Conservation (phyloP, 2,329 filamentous ascomycete genomes). For the Sporothrix curviconia region DNA sequence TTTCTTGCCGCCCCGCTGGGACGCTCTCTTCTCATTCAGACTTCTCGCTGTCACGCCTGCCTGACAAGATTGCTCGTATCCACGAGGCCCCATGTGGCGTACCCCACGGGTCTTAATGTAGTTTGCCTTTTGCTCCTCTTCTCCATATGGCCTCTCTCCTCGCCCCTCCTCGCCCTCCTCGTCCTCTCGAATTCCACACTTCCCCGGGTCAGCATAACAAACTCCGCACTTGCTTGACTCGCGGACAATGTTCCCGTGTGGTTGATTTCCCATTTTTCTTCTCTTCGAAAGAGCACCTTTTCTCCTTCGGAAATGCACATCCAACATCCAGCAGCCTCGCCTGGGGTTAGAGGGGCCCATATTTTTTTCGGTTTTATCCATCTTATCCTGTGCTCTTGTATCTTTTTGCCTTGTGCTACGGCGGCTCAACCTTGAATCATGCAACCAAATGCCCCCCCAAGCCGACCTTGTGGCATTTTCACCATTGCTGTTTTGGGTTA, state of each 20-base stretch:
- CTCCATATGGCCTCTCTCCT: not conserved
- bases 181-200: not conserved
- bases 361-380: not conserved
- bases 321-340: no score
- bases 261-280: not conserved
- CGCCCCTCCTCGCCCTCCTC: not conserved
- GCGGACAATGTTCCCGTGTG: constrained; percentile 5
- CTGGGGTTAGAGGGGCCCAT: not conserved
- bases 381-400: not conserved
- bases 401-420: not conserved
- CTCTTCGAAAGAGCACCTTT: not conserved
- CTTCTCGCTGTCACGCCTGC: not conserved
- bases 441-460: not conserved
- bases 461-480: not conserved
- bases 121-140: not conserved
- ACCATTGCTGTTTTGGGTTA: not conserved
- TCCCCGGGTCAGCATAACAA: constrained; percentile 2
- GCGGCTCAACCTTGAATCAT: constrained; percentile 4
- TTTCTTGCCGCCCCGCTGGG: no score
- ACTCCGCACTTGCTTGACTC: not conserved
- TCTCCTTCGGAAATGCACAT: constrained; percentile 14
- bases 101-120: constrained; percentile 1
- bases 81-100: not conserved
- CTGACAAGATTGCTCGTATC: not conserved
- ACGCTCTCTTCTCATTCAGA: not conserved